phyloP scores from a whole-genome alignment of 148 eudicot species.

The Chenopodium suecicum region DNA sequence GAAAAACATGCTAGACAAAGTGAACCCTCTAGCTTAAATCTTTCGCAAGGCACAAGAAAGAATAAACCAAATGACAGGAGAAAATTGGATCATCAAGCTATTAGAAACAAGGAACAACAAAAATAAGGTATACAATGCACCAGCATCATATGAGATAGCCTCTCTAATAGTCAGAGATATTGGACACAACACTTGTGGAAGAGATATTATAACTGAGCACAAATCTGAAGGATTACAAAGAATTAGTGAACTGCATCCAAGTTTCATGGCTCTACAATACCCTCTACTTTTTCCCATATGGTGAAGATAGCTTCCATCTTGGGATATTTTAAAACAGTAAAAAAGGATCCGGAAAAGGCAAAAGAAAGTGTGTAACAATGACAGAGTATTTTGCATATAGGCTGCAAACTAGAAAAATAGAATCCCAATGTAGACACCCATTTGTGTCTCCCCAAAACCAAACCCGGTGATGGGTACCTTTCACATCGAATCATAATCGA shows the following conservation, averaged over 20 bases:
- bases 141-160: neutral
- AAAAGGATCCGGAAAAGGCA: neutral
- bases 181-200: neutral
- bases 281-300: slow-evolving; percentile 9
- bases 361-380: neutral
- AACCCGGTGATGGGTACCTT: no score
- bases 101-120: neutral
- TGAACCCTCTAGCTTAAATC: no score
- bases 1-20: no score
- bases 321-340: neutral
- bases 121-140: neutral
- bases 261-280: slow-evolving; percentile 1
- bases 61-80: no score
- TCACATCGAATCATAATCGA: no score
- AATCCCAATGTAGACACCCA: neutral
- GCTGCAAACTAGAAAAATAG: neutral
- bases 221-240: neutral
- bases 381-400: neutral
- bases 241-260: neutral
- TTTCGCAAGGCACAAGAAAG: no score
- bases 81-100: no score
- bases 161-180: neutral
- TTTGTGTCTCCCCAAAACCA: no score
- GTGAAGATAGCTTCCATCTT: neutral
- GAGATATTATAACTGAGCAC: neutral